Conservation (phyloP, 176 grass and related monocot species). For the Lolium rigidum region DNA sequence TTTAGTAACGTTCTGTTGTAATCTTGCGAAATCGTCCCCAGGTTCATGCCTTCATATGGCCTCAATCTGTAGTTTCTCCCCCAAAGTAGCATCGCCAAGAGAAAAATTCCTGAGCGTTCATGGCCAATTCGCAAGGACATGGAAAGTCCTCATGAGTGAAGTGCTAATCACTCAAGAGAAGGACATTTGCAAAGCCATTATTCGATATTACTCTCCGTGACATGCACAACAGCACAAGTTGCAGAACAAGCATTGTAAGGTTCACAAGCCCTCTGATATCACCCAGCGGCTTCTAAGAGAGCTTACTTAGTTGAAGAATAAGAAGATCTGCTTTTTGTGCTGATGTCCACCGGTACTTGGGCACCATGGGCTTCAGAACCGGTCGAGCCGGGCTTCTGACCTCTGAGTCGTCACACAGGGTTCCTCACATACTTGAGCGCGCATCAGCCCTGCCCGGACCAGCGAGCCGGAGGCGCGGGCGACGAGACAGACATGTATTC, state of each 20-base stretch:
- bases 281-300: not conserved
- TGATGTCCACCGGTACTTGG: not conserved
- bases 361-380: not conserved
- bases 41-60: not conserved
- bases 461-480: too few species aligned
- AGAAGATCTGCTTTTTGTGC: not conserved
- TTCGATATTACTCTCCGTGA: not conserved
- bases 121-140: not conserved
- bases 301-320: not conserved
- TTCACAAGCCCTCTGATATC: not conserved
- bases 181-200: not conserved
- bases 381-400: too few species aligned
- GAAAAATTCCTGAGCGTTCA: not conserved
- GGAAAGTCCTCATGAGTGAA: not conserved
- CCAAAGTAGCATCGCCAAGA: not conserved
- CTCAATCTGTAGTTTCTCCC: not conserved
- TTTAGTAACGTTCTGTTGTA: not conserved
- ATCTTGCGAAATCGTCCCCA: not conserved
- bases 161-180: not conserved
- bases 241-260: not conserved
- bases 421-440: too few species aligned
- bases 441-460: too few species aligned
- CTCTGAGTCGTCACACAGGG: too few species aligned
- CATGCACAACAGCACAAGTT: not conserved
- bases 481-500: too few species aligned